Conservation (phyloP, 1,284 basidiomycete genomes). For the Sanguinoderma infundibulare region DNA sequence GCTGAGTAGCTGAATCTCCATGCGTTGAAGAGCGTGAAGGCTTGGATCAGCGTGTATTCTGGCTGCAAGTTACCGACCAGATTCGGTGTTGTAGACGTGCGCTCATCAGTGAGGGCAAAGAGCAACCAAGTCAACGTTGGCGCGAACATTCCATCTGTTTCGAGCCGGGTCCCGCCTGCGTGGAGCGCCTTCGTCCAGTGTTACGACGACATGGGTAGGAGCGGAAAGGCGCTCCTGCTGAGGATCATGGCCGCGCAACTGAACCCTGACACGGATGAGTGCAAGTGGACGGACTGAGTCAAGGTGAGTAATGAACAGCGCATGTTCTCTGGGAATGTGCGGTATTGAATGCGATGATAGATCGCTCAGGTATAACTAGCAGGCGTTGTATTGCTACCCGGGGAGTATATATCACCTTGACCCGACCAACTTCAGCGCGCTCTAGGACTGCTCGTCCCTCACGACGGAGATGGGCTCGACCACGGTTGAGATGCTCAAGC, state of each 20-base stretch:
- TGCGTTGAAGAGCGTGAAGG: constrained; percentile 10
- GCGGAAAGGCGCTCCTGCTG: constrained; percentile 79
- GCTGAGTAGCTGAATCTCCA: constrained; percentile 23
- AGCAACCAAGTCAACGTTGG: constrained; percentile 89
- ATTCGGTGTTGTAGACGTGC: constrained; percentile 42
- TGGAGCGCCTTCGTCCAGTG: constrained; percentile 89
- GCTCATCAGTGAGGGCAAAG: constrained; percentile 84
- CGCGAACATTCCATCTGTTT: constrained; percentile 80
- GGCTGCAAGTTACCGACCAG: too few species aligned
- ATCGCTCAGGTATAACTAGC: constrained; percentile 68
- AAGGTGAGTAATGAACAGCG: constrained; percentile 50
- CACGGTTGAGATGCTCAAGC: constrained; percentile 76
- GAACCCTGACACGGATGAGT: constrained; percentile 66
- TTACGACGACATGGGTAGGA: constrained; percentile 72
- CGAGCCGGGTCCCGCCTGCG: constrained; percentile 85
- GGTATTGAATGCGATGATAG: not conserved
- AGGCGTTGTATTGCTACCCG: constrained; percentile 93
- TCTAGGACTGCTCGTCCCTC: constrained; percentile 90
- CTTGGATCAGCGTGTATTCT: too few species aligned
- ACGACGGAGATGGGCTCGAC: constrained; percentile 80
- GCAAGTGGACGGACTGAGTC: constrained; percentile 91
- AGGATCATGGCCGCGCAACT: constrained; percentile 92
- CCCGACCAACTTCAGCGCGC: constrained; percentile 80
- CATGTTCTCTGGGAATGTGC: not conserved
- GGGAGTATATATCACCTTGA: constrained; percentile 84